Percentiles rank a stretch among this genome's conserved stretches.
Conservation (phyloP, 75 land plant species). For the Pinus taeda region DNA sequence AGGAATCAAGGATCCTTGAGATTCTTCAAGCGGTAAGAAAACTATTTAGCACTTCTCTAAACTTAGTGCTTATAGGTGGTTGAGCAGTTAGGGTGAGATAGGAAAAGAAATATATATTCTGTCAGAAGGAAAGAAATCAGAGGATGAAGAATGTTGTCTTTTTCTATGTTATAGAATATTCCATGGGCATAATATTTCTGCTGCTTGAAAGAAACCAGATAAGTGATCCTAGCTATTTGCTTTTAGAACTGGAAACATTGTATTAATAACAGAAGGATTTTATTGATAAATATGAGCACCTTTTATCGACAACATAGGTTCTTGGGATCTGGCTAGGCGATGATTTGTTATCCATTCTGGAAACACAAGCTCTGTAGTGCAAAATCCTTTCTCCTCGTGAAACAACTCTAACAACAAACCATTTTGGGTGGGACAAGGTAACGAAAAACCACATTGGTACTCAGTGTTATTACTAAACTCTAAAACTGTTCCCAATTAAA, state of each 20-base stretch:
- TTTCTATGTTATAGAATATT: neutral
- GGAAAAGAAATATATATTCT: neutral
- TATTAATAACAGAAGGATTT: neutral
- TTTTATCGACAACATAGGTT: neutral
- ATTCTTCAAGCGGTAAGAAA: slow-evolving; percentile 26
- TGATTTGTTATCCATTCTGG: neutral
- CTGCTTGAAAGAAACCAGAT: neutral
- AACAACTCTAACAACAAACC: neutral
- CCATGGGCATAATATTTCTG: neutral
- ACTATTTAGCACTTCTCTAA: neutral
- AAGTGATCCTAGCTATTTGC: neutral
- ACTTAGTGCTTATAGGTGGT: neutral
- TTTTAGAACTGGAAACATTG: neutral
- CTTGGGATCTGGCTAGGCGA: neutral
- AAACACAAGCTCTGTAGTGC: neutral
- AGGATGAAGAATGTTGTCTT: neutral
- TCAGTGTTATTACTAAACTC: neutral
- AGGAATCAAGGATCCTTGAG: slow-evolving; percentile 17
- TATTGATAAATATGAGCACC: neutral
- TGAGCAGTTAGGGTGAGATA: neutral
- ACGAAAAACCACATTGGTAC: neutral
- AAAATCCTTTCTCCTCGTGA: neutral
- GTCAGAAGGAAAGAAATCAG: neutral
- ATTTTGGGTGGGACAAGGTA: neutral
- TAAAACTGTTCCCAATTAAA: neutral